A percentile compares a stretch with the other conserved stretches of the same genome.
phyloP scores from a whole-genome alignment of 495 filamentous ascomycete species.

The Sabuloglossum arenarium region DNA sequence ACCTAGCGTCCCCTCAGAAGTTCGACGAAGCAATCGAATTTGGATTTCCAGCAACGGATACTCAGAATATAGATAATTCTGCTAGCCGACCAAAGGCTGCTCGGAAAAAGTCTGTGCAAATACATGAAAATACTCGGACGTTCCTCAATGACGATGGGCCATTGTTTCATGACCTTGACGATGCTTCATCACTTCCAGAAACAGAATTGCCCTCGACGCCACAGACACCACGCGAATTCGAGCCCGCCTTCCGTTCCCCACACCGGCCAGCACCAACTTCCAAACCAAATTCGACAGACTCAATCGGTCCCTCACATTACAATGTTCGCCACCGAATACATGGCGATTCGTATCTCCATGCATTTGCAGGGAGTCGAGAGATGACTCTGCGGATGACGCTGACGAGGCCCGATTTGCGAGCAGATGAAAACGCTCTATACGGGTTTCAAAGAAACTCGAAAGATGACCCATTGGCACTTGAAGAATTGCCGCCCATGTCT shows the following conservation, averaged over 20 bases:
- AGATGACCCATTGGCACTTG: slow-evolving; percentile 4
- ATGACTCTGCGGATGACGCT: slow-evolving; percentile 94
- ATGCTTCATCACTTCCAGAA: slow-evolving; percentile 27
- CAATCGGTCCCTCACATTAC: slow-evolving; percentile 3
- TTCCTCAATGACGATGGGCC: slow-evolving; percentile 25
- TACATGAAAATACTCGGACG: slow-evolving; percentile 13
- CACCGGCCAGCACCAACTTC: not conserved
- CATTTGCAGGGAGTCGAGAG: slow-evolving; percentile 43
- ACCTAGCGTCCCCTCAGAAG: slow-evolving; percentile 76
- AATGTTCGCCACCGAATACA: slow-evolving; percentile 3
- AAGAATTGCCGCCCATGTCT: slow-evolving; percentile 4
- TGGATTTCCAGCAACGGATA: slow-evolving; percentile 54
- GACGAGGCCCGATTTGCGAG: slow-evolving; percentile 56
- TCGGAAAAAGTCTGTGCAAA: slow-evolving; percentile 12
- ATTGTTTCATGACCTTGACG: slow-evolving; percentile 27
- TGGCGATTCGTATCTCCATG: slow-evolving; percentile 27
- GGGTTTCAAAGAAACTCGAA: slow-evolving; percentile 1
- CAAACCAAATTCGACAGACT: slow-evolving; percentile 9
- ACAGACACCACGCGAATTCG: slow-evolving; percentile 5
- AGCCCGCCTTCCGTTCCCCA: slow-evolving; percentile 6
- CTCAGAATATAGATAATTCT: slow-evolving; percentile 7
- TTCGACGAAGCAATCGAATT: slow-evolving; percentile 92
- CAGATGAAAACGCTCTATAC: slow-evolving; percentile 1
- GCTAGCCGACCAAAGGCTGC: slow-evolving; percentile 8
- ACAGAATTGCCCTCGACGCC: slow-evolving; percentile 34